These are phyloP conservation scores for Bombardia bombarda DNA, from an alignment of 495 filamentous ascomycete species.

Conservation along the genomic window DNA sequence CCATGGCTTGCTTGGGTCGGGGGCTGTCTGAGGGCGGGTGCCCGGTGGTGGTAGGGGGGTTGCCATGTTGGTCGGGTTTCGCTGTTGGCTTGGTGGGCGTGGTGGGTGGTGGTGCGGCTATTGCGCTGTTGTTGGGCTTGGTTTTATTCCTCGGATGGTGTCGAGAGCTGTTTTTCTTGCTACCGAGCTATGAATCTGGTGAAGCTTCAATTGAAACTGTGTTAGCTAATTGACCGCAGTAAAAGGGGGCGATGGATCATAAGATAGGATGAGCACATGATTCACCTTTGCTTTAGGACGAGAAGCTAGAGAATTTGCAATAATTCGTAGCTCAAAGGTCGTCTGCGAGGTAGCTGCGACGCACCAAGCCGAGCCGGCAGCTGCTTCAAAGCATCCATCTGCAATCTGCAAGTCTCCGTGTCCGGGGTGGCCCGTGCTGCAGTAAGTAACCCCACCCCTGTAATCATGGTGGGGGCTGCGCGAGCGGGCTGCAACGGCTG, in stretches of 20 bases:
- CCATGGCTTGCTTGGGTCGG: conserved; percentile 9
- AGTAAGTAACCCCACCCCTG: neutral
- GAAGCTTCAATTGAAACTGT: no score
- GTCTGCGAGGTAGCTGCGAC: no score
- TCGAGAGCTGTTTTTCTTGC: no score
- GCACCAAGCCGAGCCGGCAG: no score
- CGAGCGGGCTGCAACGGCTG: neutral
- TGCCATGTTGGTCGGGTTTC: neutral
- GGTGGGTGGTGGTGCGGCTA: neutral
- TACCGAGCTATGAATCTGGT: no score
- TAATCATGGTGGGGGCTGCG: neutral
- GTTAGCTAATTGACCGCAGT: no score
- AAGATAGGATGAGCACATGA: no score
- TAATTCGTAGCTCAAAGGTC: no score
- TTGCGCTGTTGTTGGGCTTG: neutral
- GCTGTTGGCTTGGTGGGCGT: neutral
- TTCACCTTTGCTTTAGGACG: no score
- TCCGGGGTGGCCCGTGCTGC: neutral
- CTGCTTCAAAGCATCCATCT: neutral
- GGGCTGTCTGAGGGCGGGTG: neutral
- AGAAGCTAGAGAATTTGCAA: no score
- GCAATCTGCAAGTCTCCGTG: neutral
- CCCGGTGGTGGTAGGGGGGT: neutral
- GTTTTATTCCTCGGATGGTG: no score
- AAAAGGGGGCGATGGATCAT: no score